Evolutionary conservation across 306 rosid genomes (phyloP).

Genomic region (Chamaecrista fasciculata): DNA sequence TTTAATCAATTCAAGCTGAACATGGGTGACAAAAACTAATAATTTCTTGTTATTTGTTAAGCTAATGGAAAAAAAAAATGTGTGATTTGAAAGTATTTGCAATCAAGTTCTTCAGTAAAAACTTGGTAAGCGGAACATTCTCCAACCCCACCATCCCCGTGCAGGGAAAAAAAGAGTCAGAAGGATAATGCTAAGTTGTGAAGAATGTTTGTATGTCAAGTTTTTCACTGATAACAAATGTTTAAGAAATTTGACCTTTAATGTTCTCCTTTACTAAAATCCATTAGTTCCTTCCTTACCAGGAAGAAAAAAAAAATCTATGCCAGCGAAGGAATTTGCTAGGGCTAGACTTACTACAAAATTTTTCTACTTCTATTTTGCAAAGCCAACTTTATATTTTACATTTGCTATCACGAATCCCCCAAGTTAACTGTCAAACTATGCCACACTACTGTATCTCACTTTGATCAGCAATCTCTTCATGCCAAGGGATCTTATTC

Average conservation of each 20-base stretch:
- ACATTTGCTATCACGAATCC: background rate
- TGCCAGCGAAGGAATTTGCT: background rate
- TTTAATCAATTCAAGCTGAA: constrained; percentile 12
- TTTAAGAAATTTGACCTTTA: too few relatives aligned
- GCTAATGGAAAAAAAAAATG: too few relatives aligned
- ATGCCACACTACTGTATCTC: background rate
- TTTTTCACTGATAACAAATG: too few relatives aligned
- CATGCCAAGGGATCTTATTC: background rate
- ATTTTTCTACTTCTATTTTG: background rate
- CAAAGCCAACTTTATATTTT: background rate
- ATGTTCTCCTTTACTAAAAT: background rate
- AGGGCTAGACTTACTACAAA: background rate
- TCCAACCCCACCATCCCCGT: too few relatives aligned
- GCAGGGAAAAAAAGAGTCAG: too few relatives aligned
- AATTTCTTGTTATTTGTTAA: background rate
- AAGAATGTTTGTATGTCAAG: too few relatives aligned
- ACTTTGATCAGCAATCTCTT: background rate
- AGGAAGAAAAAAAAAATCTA: too few relatives aligned
- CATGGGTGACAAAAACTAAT: background rate
- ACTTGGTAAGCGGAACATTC: too few relatives aligned
- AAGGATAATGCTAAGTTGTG: too few relatives aligned
- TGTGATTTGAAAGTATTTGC: too few relatives aligned
- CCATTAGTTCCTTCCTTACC: background rate
- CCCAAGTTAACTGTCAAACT: background rate
- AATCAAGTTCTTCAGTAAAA: too few relatives aligned